phyloP scores from a whole-genome alignment of 2,329 filamentous ascomycete species.

The Aspergillus persii region DNA sequence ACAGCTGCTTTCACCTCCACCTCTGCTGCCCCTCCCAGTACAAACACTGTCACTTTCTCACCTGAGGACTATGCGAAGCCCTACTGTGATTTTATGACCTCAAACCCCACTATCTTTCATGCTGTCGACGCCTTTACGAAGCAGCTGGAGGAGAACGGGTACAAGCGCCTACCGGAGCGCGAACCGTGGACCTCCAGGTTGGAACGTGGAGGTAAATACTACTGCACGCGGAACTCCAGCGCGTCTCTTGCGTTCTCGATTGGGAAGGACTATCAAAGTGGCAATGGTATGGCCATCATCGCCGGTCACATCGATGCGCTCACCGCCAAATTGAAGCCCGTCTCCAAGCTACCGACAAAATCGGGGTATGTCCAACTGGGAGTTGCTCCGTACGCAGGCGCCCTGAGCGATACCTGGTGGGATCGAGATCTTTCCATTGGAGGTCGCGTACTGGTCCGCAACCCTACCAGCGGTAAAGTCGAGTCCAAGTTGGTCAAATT shows the following conservation, averaged over 20 bases:
- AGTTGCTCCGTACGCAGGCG: conserved; percentile 90
- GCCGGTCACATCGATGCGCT: conserved; percentile 92
- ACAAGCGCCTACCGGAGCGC: conserved; percentile 71
- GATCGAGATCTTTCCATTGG: conserved; percentile 90
- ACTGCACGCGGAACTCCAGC: conserved; percentile 78
- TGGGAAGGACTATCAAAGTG: conserved; percentile 74
- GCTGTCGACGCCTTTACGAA: conserved; percentile 75
- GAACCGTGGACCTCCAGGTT: conserved; percentile 73
- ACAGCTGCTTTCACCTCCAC: conserved; percentile 16
- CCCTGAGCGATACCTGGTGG: conserved; percentile 89
- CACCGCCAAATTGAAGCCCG: conserved; percentile 85
- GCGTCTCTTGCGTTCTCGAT: conserved; percentile 82
- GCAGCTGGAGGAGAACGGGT: conserved; percentile 71
- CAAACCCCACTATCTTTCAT: conserved; percentile 93
- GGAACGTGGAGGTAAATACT: conserved; percentile 82
- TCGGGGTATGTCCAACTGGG: conserved; percentile 86
- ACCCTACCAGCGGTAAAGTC: conserved; percentile 71
- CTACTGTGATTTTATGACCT: conserved; percentile 81
- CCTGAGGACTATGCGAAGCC: conserved; percentile 72
- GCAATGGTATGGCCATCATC: conserved; percentile 83
- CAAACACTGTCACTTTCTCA: conserved; percentile 21
- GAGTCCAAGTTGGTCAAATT: conserved; percentile 80
- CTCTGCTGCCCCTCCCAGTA: conserved; percentile 9
- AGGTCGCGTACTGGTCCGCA: conserved; percentile 80
- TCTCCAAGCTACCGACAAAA: conserved; percentile 78